Evolutionary conservation across 371 early-diverging fungal genomes (phyloP).

Genomic region (Vavraia culicis): DNA sequence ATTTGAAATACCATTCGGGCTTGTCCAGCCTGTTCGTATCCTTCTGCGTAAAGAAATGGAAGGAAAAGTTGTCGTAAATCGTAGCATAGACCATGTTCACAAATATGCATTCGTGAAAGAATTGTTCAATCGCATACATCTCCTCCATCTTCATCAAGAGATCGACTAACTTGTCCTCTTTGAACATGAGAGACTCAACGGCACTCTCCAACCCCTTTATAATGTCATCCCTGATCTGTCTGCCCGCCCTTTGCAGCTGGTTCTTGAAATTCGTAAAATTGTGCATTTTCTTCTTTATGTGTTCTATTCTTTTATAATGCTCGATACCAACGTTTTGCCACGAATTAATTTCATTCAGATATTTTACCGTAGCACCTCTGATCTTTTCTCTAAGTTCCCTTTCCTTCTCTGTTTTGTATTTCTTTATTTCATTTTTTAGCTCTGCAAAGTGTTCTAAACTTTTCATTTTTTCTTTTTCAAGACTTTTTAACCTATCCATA

Average conservation of each 20-base stretch:
- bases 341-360: constrained; percentile 3
- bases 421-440: constrained; percentile 7
- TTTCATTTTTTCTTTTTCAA: constrained; percentile 13
- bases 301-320: constrained; percentile 4
- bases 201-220: constrained; percentile 9
- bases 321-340: constrained; percentile 16
- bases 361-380: constrained; percentile 14
- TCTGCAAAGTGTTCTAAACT: not conserved
- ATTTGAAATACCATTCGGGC: constrained; percentile 43
- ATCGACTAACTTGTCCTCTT: constrained; percentile 20
- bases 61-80: constrained; percentile 23
- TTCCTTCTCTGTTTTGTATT: constrained; percentile 3
- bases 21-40: constrained; percentile 43
- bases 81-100: constrained; percentile 12
- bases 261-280: constrained; percentile 26
- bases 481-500: constrained; percentile 11
- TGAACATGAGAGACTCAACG: constrained; percentile 3
- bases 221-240: constrained; percentile 14
- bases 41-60: constrained; percentile 41
- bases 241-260: constrained; percentile 6
- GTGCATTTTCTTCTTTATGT: constrained; percentile 2
- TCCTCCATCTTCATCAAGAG: constrained; percentile 28
- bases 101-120: constrained; percentile 20
- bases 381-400: constrained; percentile 1
- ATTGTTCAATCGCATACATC: constrained; percentile 18